Evolutionary conservation across 1,139 yeast genomes (phyloP).

Genomic region (Torulaspora globosa): DNA sequence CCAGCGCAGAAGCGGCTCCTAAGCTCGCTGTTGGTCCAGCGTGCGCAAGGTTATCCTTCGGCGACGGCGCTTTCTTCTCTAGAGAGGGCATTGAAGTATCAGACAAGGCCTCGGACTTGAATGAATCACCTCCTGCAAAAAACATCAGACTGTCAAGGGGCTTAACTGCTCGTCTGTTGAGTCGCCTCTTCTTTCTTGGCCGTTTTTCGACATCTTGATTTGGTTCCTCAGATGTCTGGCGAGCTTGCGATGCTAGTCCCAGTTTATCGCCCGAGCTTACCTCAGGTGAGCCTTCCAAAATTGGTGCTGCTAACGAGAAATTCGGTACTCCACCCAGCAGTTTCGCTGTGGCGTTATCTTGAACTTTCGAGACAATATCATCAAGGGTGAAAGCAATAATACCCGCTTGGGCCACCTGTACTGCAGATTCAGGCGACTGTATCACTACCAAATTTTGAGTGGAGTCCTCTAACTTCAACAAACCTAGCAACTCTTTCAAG

Average conservation of each 20-base stretch:
- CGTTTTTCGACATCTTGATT: slow-evolving; percentile 2
- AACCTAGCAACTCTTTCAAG: background rate
- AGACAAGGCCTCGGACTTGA: background rate
- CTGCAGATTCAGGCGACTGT: background rate
- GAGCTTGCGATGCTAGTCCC: background rate
- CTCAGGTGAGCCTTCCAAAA: background rate
- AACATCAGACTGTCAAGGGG: slow-evolving; percentile 37
- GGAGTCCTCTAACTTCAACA: background rate
- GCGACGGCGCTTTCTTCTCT: background rate
- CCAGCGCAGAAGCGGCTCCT: background rate
- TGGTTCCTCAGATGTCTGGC: background rate
- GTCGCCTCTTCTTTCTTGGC: slow-evolving; percentile 20
- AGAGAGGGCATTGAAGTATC: background rate
- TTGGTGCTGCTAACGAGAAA: background rate
- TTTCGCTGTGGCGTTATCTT: background rate
- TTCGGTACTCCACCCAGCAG: background rate
- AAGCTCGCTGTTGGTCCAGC: background rate
- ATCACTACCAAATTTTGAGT: slow-evolving; percentile 1
- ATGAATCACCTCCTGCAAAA: slow-evolving; percentile 39
- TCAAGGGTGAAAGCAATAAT: slow-evolving; percentile 12
- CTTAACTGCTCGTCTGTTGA: slow-evolving; percentile 28
- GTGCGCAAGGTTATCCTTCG: background rate
- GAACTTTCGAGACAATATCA: slow-evolving; percentile 6
- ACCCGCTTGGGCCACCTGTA: background rate
- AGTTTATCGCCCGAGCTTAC: background rate